These are phyloP conservation scores for Ampelomyces quisqualis DNA, from an alignment of 2,329 filamentous ascomycete species.

Conservation along the genomic window DNA sequence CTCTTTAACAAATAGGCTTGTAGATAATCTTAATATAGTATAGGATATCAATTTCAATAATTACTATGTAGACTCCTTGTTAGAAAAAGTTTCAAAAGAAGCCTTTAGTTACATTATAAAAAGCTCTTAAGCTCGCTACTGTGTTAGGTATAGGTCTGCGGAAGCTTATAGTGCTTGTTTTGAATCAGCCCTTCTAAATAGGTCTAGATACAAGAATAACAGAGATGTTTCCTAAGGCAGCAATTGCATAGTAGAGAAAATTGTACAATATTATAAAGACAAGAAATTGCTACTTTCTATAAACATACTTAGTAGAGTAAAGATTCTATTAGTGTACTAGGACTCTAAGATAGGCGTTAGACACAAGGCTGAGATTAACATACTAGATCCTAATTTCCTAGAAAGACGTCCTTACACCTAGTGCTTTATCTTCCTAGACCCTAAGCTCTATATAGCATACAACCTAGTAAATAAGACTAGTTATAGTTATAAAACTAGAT, in stretches of 20 bases:
- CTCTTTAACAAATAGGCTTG: no score
- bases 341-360: conserved; percentile 10
- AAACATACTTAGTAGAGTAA: conserved; percentile 10
- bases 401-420: conserved; percentile 6
- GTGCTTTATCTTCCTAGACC: conserved; percentile 12
- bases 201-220: conserved; percentile 5
- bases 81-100: not conserved
- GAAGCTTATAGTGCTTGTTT: conserved; percentile 12
- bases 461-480: conserved; percentile 8
- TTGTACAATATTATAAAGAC: conserved; percentile 8
- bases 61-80: conserved; percentile 1
- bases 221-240: conserved; percentile 11
- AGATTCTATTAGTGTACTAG: conserved; percentile 13
- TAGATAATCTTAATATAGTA: conserved; percentile 10
- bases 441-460: conserved; percentile 5
- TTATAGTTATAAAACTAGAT: conserved; percentile 15
- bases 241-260: conserved; percentile 13
- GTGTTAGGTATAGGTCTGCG: not conserved
- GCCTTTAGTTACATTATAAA: conserved; percentile 8
- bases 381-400: conserved; percentile 7
- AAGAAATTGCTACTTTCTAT: conserved; percentile 4
- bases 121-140: conserved; percentile 5
- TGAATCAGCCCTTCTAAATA: conserved; percentile 6
- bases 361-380: conserved; percentile 7
- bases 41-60: conserved; percentile 5